Percentiles rank a stretch among this genome's conserved stretches.
Conservation (phyloP, 1,284 basidiomycete species). For the Xerocomus amazonicus region DNA sequence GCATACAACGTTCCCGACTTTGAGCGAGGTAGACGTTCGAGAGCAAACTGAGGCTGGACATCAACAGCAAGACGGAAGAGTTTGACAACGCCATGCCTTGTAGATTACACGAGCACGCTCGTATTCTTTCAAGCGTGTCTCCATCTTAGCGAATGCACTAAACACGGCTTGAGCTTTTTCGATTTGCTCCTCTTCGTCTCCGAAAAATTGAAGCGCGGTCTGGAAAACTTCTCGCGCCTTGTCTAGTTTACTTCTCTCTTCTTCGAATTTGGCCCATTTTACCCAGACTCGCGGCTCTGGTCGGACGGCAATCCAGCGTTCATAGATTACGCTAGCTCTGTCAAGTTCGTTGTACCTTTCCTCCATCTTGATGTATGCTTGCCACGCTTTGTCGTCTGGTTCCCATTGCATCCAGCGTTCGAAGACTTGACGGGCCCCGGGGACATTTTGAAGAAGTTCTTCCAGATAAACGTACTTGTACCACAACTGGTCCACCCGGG, state of each 20-base stretch:
- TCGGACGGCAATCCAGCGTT: slow-evolving; percentile 90
- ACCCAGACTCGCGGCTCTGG: slow-evolving; percentile 97
- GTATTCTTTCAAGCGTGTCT: slow-evolving; percentile 92
- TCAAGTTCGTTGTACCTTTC: slow-evolving; percentile 91
- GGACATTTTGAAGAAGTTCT: slow-evolving; percentile 93
- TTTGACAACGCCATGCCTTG: slow-evolving; percentile 57
- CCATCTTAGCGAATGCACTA: slow-evolving; percentile 97
- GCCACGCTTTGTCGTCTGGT: slow-evolving; percentile 99
- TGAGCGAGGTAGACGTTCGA: slow-evolving; percentile 85
- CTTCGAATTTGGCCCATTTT: slow-evolving; percentile 97
- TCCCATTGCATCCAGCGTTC: slow-evolving; percentile 99
- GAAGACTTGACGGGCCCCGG: slow-evolving; percentile 95
- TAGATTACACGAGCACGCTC: slow-evolving; percentile 97
- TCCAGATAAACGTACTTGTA: slow-evolving; percentile 99
- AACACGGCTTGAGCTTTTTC: slow-evolving; percentile 98
- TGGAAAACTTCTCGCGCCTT: slow-evolving; percentile 96
- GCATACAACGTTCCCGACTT: slow-evolving; percentile 86
- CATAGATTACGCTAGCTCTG: slow-evolving; percentile 89
- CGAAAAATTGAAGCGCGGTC: slow-evolving; percentile 95
- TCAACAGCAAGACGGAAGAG: slow-evolving; percentile 1
- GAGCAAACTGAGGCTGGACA: slow-evolving; percentile 66
- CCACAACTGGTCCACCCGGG: slow-evolving; percentile 94
- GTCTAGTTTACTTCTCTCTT: slow-evolving; percentile 82
- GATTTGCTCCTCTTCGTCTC: slow-evolving; percentile 95
- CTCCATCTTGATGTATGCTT: slow-evolving; percentile 97